Conservation (phyloP, 345 rosid species). For the Syzygium aromaticum region DNA sequence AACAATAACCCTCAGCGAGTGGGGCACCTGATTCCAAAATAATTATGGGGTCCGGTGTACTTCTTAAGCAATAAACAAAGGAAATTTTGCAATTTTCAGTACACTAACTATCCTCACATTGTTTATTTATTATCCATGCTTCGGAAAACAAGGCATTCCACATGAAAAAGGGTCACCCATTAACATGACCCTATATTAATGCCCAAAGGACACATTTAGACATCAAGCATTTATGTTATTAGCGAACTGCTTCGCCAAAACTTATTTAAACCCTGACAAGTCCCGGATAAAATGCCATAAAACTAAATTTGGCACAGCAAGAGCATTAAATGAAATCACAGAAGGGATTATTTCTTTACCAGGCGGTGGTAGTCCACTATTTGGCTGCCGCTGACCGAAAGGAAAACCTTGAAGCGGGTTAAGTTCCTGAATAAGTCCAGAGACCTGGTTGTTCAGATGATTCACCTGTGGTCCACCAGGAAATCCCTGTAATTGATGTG, state of each 20-base stretch:
- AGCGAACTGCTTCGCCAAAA: neutral
- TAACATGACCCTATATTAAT: neutral
- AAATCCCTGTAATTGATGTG: constrained; percentile 49
- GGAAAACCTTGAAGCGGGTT: constrained; percentile 57
- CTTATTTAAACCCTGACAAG: neutral
- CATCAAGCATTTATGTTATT: neutral
- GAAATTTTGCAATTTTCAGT: neutral
- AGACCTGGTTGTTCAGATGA: constrained; percentile 45
- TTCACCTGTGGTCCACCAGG: constrained; percentile 34
- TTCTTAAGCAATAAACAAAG: neutral
- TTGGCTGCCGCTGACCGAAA: constrained; percentile 49
- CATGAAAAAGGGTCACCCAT: neutral
- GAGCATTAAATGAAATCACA: neutral
- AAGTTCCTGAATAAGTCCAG: constrained; percentile 46
- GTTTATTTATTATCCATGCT: neutral
- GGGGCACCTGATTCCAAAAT: neutral
- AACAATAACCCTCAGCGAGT: neutral
- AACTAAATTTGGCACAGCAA: neutral
- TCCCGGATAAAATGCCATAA: neutral
- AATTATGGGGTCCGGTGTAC: neutral
- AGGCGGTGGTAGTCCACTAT: constrained; percentile 32
- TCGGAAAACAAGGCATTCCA: neutral
- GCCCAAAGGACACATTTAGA: neutral
- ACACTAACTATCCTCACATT: neutral
- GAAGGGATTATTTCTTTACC: neutral